A percentile compares a stretch with the other conserved stretches of the same genome.
phyloP scores from a whole-genome alignment of 441 rosid species.

The Bruguiera hainesii region DNA sequence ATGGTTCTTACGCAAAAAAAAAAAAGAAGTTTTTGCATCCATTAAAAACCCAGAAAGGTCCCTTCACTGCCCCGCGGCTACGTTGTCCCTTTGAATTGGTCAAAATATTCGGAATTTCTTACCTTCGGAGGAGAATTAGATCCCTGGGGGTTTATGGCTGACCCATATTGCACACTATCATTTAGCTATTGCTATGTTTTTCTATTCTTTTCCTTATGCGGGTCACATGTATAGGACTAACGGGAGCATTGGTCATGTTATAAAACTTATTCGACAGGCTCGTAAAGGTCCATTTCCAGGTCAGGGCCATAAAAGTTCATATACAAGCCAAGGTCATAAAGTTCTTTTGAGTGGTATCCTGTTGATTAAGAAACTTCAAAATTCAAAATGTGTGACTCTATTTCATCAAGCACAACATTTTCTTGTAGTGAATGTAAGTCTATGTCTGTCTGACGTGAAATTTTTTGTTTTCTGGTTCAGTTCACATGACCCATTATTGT shows the following conservation, averaged over 20 bases:
- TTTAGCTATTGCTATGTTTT: not conserved
- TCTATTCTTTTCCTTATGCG: not conserved
- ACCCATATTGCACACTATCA: not conserved
- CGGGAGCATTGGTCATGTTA: not conserved
- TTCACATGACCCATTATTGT: too few relatives aligned
- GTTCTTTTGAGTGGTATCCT: too few relatives aligned
- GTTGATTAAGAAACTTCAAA: too few relatives aligned
- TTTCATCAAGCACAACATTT: not conserved
- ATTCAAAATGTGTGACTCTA: not conserved
- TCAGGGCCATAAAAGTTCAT: not conserved
- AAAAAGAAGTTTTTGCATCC: not conserved
- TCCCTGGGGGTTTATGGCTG: not conserved
- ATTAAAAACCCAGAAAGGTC: not conserved
- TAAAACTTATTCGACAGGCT: not conserved
- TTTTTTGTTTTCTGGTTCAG: too few relatives aligned
- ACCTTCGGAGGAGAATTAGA: not conserved
- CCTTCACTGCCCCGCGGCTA: not conserved
- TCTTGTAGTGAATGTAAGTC: not conserved
- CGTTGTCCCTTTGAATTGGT: not conserved
- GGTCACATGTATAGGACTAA: not conserved
- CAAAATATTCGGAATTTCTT: conserved; percentile 2
- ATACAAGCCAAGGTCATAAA: too few relatives aligned
- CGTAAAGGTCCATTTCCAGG: not conserved
- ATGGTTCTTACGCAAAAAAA: too few relatives aligned
- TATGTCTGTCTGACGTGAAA: too few relatives aligned